Conservation (phyloP, 116 monocot species). For the Dioscorea cayenensis region DNA sequence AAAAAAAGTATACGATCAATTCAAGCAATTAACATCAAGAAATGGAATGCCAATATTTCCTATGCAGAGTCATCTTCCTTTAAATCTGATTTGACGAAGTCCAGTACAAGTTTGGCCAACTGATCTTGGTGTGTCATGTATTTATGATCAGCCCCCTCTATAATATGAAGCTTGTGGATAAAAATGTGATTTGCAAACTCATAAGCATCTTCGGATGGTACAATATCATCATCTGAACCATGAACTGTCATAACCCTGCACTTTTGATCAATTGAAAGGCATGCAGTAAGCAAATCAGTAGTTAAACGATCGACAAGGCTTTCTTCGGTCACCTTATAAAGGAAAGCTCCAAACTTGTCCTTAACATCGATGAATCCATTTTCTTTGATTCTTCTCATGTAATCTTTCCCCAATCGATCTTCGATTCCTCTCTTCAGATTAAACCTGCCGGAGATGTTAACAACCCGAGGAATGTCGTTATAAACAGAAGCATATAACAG, state of each 20-base stretch:
- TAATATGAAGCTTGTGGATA: slow-evolving; percentile 55
- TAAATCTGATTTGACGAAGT: slow-evolving; percentile 21
- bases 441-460: slow-evolving; percentile 65
- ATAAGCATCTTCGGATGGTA: slow-evolving; percentile 50
- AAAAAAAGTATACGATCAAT: no score
- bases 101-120: slow-evolving; percentile 25
- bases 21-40: no score
- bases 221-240: slow-evolving; percentile 61
- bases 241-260: slow-evolving; percentile 66
- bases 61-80: no score
- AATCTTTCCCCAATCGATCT: slow-evolving; percentile 36
- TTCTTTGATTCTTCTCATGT: slow-evolving; percentile 39
- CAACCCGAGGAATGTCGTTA: slow-evolving; percentile 34
- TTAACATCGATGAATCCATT: slow-evolving; percentile 58
- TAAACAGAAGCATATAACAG: slow-evolving; percentile 62
- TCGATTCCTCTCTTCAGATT: slow-evolving; percentile 39
- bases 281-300: slow-evolving; percentile 41
- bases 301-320: slow-evolving; percentile 53
- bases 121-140: slow-evolving; percentile 32
- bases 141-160: slow-evolving; percentile 71
- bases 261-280: slow-evolving; percentile 28
- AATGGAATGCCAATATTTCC: no score
- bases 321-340: slow-evolving; percentile 55
- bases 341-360: slow-evolving; percentile 29
- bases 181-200: slow-evolving; percentile 44